Base-by-base conservation (phyloP, 495 filamentous ascomycete genomes). In the Neurospora sublineolata region DNA sequence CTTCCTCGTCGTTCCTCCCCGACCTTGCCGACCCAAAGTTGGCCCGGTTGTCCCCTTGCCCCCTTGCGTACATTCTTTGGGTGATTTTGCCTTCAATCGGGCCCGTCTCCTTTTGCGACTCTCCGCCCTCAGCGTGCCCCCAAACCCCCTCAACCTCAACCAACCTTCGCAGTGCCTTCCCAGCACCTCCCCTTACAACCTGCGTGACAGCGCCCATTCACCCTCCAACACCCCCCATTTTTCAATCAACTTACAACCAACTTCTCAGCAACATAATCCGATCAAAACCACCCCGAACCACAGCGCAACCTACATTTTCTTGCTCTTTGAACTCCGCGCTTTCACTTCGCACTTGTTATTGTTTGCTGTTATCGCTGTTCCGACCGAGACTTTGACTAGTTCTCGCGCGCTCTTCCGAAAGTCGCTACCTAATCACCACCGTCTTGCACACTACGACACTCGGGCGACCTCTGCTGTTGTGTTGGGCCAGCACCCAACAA, bases 341-440 rank as follows among this genome's bases (percentile, higher is more conserved):
- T 74, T 78, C 77, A 70, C 76, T 79, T 77, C 71, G 70, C 76
- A 37, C 40, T 40, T 60, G 71, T 70, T 67, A 68, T 38, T 37
- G 69, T 75, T 73, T 71, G 70, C 67, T 69, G 37, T 68, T 38
- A 71, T 73, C 76, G 70, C 68, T 60, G 23, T 60, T 30, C 12
- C 52, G 52, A 30, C 23, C 52, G 80, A 80, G 78, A 75, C 78
- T 81, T 81, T 82, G 71, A 70, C 75, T 82, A 80, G 81, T 72
- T 80, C 75, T 77, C 77, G 80, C 78, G 76, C 80, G 73, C 73
- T 70, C 73, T 73, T 71, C 39, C 36, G n/a, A 14, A 27, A 39
- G 36, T 44, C 60, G 64, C 70, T 68, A 73, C 41, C 69, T 70
- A 71, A 71, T 72, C 73, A 69, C 73, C 67, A 64, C 60, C 27